These are phyloP conservation scores for Pestalotiopsis fici DNA, from an alignment of 2,329 filamentous ascomycete genomes.

Conservation along the genomic window DNA sequence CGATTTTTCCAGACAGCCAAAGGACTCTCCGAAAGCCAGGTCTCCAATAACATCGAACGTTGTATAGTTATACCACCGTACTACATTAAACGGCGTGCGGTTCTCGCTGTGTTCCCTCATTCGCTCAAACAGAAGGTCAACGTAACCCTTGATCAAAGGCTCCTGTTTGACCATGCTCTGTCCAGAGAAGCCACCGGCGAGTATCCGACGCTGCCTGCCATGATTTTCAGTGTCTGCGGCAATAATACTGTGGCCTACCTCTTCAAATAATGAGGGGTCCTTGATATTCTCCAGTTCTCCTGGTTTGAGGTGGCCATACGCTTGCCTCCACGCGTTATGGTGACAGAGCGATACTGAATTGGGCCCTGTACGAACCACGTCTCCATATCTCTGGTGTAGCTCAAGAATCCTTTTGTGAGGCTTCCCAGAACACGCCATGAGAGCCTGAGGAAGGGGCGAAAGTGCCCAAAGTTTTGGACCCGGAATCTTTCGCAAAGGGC, in stretches of 20 bases:
- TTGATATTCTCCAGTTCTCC: not conserved
- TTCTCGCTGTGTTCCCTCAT: slow-evolving; percentile 2
- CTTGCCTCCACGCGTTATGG: not conserved
- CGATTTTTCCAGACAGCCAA: slow-evolving; percentile 15
- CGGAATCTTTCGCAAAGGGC: not conserved
- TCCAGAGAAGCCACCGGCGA: slow-evolving; percentile 20
- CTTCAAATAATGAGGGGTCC: not conserved
- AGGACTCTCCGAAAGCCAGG: slow-evolving; percentile 17
- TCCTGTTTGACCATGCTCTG: slow-evolving; percentile 19
- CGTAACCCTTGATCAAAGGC: slow-evolving; percentile 18
- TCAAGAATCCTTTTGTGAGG: not conserved
- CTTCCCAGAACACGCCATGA: not conserved
- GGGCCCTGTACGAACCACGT: not conserved
- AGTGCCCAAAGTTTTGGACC: not conserved
- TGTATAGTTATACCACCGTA: slow-evolving; percentile 17
- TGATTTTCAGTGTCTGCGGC: not conserved
- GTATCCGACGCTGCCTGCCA: slow-evolving; percentile 6
- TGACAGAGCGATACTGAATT: not conserved
- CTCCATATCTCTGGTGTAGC: not conserved
- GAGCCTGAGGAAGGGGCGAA: not conserved
- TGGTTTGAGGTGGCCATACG: not conserved
- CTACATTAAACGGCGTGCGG: slow-evolving; percentile 8
- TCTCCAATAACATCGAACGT: slow-evolving; percentile 23
- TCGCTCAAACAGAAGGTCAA: slow-evolving; percentile 17
- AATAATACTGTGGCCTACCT: no score